Conservation (phyloP, 305 asterid species). For the Rubia peregrina region DNA sequence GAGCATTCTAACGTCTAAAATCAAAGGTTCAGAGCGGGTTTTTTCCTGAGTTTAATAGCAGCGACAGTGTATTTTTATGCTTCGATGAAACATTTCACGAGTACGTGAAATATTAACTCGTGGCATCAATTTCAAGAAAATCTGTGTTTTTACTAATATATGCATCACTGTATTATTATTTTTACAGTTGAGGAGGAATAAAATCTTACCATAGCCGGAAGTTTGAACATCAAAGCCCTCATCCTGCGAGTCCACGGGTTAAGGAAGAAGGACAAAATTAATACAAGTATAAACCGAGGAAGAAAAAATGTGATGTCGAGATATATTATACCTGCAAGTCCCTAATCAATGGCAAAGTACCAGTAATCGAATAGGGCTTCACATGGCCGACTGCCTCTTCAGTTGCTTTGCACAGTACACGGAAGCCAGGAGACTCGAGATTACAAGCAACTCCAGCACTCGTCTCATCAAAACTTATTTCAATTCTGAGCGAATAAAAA, state of each 20-base stretch:
- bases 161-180: neutral
- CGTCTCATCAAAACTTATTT: slow-evolving; percentile 68
- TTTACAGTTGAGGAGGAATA: slow-evolving; percentile 9
- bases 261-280: neutral
- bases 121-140: neutral
- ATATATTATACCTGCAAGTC: slow-evolving; percentile 63
- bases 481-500: slow-evolving; percentile 36
- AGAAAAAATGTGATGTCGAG: slow-evolving; percentile 12
- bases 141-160: neutral
- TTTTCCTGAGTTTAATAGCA: no score
- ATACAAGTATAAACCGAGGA: neutral
- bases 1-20: neutral
- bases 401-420: slow-evolving; percentile 84
- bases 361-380: slow-evolving; percentile 92
- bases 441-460: slow-evolving; percentile 80
- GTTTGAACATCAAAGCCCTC: slow-evolving; percentile 97
- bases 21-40: neutral
- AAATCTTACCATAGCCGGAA: slow-evolving; percentile 71
- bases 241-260: slow-evolving; percentile 39
- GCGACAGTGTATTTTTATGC: neutral
- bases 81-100: neutral
- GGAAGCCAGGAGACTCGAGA: slow-evolving; percentile 86
- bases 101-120: neutral
- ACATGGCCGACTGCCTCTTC: slow-evolving; percentile 87
- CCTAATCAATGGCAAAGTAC: slow-evolving; percentile 84